phyloP scores from a whole-genome alignment of 2,329 filamentous ascomycete species.

The Hymenoscyphus fructigenus region DNA sequence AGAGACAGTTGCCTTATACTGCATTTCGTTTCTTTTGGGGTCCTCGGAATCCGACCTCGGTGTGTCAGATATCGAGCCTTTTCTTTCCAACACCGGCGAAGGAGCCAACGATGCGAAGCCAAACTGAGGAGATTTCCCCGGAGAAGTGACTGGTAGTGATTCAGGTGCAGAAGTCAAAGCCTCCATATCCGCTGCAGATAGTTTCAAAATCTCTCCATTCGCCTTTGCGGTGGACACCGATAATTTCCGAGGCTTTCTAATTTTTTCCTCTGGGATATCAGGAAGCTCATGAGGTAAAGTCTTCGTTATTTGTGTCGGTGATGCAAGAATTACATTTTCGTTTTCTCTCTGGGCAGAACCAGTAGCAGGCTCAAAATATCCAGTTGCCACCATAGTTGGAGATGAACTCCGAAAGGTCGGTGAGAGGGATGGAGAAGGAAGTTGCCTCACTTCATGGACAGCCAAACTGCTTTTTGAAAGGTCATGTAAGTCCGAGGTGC shows the following conservation, averaged over 20 bases:
- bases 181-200: constrained; percentile 59
- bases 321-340: constrained; percentile 17
- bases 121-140: constrained; percentile 32
- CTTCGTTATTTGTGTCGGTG: constrained; percentile 28
- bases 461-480: constrained; percentile 12
- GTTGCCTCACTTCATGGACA: constrained; percentile 24
- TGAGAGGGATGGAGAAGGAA: constrained; percentile 32
- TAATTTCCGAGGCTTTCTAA: constrained; percentile 26
- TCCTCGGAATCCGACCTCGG: constrained; percentile 20
- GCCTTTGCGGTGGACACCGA: constrained; percentile 24
- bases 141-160: constrained; percentile 55
- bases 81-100: constrained; percentile 27
- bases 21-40: constrained; percentile 14
- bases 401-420: constrained; percentile 23
- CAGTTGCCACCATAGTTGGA: not conserved
- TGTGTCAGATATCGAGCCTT: constrained; percentile 22
- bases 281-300: constrained; percentile 28
- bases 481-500: not conserved
- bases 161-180: constrained; percentile 56
- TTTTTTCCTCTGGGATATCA: constrained; percentile 34
- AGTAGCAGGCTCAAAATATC: not conserved
- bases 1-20: constrained; percentile 13
- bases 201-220: constrained; percentile 47
- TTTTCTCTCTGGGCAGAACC: not conserved
- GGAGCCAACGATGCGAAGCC: constrained; percentile 37